Evolutionary conservation across 768 basidiomycete genomes (phyloP), one percentile per base, ranked within the genome.

Genomic region (Panellus pusillus): DNA sequence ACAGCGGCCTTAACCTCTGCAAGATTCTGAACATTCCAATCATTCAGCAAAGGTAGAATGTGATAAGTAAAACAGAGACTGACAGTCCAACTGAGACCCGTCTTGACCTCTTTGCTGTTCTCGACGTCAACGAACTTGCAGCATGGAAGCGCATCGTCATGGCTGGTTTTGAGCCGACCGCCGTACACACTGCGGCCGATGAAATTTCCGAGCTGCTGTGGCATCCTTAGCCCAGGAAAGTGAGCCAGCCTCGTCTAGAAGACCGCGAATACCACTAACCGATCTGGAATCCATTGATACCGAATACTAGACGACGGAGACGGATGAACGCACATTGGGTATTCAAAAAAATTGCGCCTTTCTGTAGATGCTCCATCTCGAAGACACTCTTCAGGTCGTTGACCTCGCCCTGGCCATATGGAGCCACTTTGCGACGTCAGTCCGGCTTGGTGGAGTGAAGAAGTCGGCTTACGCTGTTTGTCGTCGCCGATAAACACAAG

Each of bases 131-230:
- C 69, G 68, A 90, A 89, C 14, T 35, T 35, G 32, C 83, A 85
- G 40, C 79, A 74, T 24, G 63, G 27, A 28, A 55, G 43, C 17
- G 63, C 69, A 9, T 79, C 62, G 6, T 58, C 36, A 44, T 85
- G 83, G 0, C 32, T 1, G 1, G 82, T 81, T 17, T 76, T 68
- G 9, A 89, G 74, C 38, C 69, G 50, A 12, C 70, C 65, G 4
- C 74, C 58, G 60, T 89, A 89, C 9, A 90, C 74, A 40, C 74
- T 67, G 36, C 72, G 60, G 15, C 84, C 86, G 55, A 89, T 83
- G 48, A 87, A 83, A 12, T 72, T 55, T 4, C 86, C 84, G 61
- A 88, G 79, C 20, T 79, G 73, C 7, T 75, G 68, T 6, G 87
- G 87, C 84, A 89, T 86, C 0, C 87, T 78, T 65, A 35, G 32